Evolutionary conservation across 1,139 yeast species (phyloP).

Genomic region (Sugiyamaella grinbergsii): DNA sequence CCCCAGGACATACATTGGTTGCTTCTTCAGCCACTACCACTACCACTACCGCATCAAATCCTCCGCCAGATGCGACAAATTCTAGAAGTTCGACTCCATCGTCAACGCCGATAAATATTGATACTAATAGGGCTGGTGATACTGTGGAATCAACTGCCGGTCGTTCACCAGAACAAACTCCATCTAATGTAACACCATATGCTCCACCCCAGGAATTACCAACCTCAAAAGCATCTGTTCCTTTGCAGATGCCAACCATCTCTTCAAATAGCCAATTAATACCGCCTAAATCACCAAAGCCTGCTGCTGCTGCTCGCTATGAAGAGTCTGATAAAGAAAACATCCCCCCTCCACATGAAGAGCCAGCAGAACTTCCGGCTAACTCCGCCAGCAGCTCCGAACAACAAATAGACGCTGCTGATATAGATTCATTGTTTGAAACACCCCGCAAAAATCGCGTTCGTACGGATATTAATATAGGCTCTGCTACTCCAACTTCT

Average conservation of each 20-base stretch:
- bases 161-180: neutral
- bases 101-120: slow-evolving; percentile 4
- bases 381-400: slow-evolving; percentile 2
- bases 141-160: slow-evolving; percentile 1
- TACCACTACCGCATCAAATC: neutral
- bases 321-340: slow-evolving; percentile 33
- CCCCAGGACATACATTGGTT: neutral
- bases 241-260: slow-evolving; percentile 1
- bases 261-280: neutral
- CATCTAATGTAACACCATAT: neutral
- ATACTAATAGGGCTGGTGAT: slow-evolving; percentile 1
- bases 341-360: slow-evolving; percentile 26
- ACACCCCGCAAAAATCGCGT: slow-evolving; percentile 32
- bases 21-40: neutral
- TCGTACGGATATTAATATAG: slow-evolving; percentile 20
- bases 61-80: neutral
- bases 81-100: slow-evolving; percentile 11
- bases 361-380: neutral
- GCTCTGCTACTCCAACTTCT: slow-evolving; percentile 28
- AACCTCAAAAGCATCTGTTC: neutral
- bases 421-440: slow-evolving; percentile 28
- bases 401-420: slow-evolving; percentile 20
- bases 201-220: neutral
- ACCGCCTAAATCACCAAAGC: slow-evolving; percentile 3
- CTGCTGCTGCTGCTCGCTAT: slow-evolving; percentile 9